Evolutionary conservation across 169 alveolate species (phyloP).

Genomic region (Cryptosporidium felis): DNA sequence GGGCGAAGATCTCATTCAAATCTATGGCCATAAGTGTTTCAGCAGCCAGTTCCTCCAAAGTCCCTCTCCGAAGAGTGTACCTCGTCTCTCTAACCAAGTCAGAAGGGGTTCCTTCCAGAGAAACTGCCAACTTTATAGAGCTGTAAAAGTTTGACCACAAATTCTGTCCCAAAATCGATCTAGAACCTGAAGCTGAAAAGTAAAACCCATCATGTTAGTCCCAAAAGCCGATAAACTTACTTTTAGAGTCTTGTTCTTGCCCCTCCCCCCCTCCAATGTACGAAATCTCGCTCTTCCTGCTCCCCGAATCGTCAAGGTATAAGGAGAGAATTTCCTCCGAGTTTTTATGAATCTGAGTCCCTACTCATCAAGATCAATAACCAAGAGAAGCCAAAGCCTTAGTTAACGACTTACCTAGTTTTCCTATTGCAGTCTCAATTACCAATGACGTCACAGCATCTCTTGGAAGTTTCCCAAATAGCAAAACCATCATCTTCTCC

Average conservation of each 20-base stretch:
- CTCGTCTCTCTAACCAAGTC: constrained; percentile 71
- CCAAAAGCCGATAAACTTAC: too few species aligned
- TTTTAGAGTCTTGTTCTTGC: too few species aligned
- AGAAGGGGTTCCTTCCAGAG: constrained; percentile 77
- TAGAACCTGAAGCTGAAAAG: too few species aligned
- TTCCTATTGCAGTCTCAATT: constrained; percentile 41
- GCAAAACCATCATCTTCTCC: constrained; percentile 73
- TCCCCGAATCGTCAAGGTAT: constrained; percentile 40
- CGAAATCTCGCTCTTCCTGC: constrained; percentile 37
- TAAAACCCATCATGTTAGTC: too few species aligned
- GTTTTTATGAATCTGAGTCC: constrained; percentile 71
- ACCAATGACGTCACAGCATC: constrained; percentile 32
- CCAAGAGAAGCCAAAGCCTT: neutral
- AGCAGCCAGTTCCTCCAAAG: constrained; percentile 72
- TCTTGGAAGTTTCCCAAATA: constrained; percentile 73
- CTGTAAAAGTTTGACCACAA: constrained; percentile 83
- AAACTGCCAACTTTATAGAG: constrained; percentile 72
- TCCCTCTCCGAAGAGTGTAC: constrained; percentile 66
- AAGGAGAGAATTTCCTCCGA: constrained; percentile 64
- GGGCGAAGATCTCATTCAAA: constrained; percentile 77
- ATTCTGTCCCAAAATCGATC: constrained; percentile 64
- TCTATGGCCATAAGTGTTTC: constrained; percentile 75
- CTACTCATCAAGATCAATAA: constrained; percentile 46
- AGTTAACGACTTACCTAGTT: constrained; percentile 52
- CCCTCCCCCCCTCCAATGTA: constrained; percentile 19